Base-by-base conservation (phyloP, 208 protist genomes). In the Borovskyia barvae region DNA sequence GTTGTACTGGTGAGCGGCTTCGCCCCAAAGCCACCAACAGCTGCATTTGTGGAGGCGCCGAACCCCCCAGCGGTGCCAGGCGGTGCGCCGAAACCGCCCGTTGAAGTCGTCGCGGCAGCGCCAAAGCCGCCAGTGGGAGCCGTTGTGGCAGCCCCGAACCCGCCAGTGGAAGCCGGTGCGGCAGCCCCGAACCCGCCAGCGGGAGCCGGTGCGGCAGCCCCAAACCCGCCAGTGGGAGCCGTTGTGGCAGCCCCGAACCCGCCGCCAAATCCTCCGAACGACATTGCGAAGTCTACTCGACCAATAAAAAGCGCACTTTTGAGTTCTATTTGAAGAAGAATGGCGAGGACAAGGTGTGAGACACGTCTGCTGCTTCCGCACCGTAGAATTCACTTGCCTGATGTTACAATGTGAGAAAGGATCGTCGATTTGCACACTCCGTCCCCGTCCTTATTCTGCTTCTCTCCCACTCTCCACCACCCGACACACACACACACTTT, bases 171-270 rank as follows among this genome's bases (percentile, higher is more conserved):
- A 2, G 64, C 53, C 3, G 7, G 7, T 5, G 54, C 45, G 9
- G 8, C 19, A n/a, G 47, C 41, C 22, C 77, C 77, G 48, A 79
- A 82, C 30, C 74, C 78, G 15, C 74, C 66, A 51, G 48, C 48
- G 3, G 52, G 30, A 40, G 65, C 33, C 17, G 64, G 53, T 22
- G 29, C 22, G 5, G 22, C 41, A 4, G 52, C 45, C 3, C 69
- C 69, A 48, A 70, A 75, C 0, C 61, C 69, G 3, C 61, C 49
- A 28, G 45, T 46, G 15, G 22, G 50, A 5, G 52, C 17, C 12
- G 53, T 54, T 22, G 36, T 29, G 3, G 46, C 40, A 0, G 33
- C 41, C 2, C 35, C 40, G 43, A 55, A 55, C 4, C 35, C 45
- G 12, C 37, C 56, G 29, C 47, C 47, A 29, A 26, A 29, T n/a